These are phyloP conservation scores for Zasmidium cellare DNA, from an alignment of 2,329 filamentous ascomycete species.

Conservation along the genomic window DNA sequence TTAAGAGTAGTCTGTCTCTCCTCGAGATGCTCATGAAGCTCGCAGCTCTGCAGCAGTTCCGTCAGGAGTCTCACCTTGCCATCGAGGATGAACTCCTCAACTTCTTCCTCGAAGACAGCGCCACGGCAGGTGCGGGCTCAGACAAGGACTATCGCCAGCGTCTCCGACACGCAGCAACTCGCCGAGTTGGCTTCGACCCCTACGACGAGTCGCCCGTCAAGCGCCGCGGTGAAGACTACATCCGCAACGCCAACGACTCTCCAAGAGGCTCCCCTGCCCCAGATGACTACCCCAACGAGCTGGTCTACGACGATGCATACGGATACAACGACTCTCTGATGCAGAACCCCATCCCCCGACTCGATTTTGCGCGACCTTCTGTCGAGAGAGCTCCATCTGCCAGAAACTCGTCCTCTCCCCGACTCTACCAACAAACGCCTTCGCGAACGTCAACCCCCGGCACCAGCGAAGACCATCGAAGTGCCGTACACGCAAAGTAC, in stretches of 20 bases:
- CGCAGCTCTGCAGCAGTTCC: slow-evolving; percentile 84
- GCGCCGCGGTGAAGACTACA: slow-evolving; percentile 64
- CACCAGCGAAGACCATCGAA: slow-evolving; percentile 18
- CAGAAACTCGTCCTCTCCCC: slow-evolving; percentile 12
- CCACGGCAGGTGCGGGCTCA: slow-evolving; percentile 64
- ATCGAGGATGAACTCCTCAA: slow-evolving; percentile 87
- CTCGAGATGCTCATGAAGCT: slow-evolving; percentile 87
- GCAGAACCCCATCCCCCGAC: slow-evolving; percentile 12
- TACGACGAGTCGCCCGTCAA: slow-evolving; percentile 72
- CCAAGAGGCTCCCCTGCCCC: slow-evolving; percentile 11
- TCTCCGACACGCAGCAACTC: slow-evolving; percentile 60
- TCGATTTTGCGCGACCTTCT: slow-evolving; percentile 11
- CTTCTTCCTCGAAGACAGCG: slow-evolving; percentile 76
- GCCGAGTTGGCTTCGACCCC: slow-evolving; percentile 68
- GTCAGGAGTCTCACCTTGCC: slow-evolving; percentile 83
- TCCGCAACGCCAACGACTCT: slow-evolving; percentile 16
- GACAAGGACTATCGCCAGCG: slow-evolving; percentile 62
- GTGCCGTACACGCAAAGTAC: slow-evolving; percentile 16
- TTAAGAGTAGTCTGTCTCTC: slow-evolving; percentile 72
- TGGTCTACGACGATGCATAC: slow-evolving; percentile 21
- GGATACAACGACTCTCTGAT: slow-evolving; percentile 15
- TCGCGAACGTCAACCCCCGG: slow-evolving; percentile 24
- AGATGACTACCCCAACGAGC: slow-evolving; percentile 1
- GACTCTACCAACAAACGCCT: slow-evolving; percentile 25
- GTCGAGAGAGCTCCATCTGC: slow-evolving; percentile 5